A percentile compares a stretch with the other conserved stretches of the same genome.
phyloP scores from a whole-genome alignment of 2,329 filamentous ascomycete species.

The Stagonosporopsis cucurbitacearum region DNA sequence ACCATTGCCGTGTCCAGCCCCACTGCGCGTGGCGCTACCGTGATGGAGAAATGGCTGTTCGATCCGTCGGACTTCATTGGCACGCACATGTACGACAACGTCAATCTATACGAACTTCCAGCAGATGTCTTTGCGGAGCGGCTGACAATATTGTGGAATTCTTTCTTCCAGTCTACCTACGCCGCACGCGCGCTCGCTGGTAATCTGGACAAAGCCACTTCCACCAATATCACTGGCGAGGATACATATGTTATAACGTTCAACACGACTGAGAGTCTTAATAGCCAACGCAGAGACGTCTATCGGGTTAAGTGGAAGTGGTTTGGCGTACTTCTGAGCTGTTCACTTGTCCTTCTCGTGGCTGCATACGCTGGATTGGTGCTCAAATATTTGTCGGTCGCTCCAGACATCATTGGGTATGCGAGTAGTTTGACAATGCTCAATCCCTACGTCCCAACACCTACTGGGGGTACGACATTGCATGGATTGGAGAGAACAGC shows the following conservation, averaged over 20 bases:
- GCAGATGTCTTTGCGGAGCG: constrained; percentile 27
- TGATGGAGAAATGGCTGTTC: constrained; percentile 36
- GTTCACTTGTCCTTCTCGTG: constrained; percentile 31
- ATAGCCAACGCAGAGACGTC: constrained; percentile 9
- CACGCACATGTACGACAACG: constrained; percentile 13
- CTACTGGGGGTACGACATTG: constrained; percentile 35
- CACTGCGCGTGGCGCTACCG: constrained; percentile 26
- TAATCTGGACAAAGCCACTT: constrained; percentile 27
- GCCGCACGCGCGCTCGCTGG: constrained; percentile 24
- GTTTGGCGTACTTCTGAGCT: constrained; percentile 32
- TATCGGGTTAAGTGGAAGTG: constrained; percentile 38
- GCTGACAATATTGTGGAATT: constrained; percentile 36
- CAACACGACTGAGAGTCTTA: constrained; percentile 21
- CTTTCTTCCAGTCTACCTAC: constrained; percentile 39
- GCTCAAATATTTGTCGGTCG: constrained; percentile 39
- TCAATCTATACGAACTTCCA: constrained; percentile 29
- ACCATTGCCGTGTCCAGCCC: constrained; percentile 19
- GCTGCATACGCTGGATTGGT: constrained; percentile 36
- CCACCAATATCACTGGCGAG: constrained; percentile 14
- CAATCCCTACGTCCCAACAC: constrained; percentile 35
- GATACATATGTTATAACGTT: constrained; percentile 19
- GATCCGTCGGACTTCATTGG: constrained; percentile 33
- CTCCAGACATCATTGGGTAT: constrained; percentile 38
- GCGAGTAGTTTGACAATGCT: constrained; percentile 32
- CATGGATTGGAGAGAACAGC: constrained; percentile 34